These are phyloP conservation scores for Amylocystis lapponica DNA, from an alignment of 768 basidiomycete species.

Conservation along the genomic window DNA sequence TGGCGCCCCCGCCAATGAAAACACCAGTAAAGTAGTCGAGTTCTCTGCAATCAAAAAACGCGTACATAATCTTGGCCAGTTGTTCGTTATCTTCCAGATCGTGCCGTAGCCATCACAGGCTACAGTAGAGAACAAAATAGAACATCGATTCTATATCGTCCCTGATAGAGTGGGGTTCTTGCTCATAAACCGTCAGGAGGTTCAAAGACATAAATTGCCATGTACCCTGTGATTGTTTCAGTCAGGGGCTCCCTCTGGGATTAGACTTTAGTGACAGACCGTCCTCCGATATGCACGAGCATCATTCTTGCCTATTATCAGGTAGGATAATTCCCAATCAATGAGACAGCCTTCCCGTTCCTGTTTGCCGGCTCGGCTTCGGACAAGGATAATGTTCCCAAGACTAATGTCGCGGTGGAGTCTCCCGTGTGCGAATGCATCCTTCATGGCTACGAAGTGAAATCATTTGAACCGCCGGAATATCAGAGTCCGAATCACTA, in stretches of 20 bases:
- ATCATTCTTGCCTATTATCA: background rate
- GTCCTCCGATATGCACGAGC: no score
- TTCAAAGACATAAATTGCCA: slow-evolving; percentile 6
- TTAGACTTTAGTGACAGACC: no score
- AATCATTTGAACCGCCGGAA: background rate
- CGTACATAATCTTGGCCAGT: no score
- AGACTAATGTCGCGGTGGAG: slow-evolving; percentile 5
- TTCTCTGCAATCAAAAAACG: no score
- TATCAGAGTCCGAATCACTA: no score
- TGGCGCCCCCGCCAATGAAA: no score
- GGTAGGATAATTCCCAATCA: slow-evolving; percentile 8
- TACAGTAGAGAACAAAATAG: slow-evolving; percentile 7
- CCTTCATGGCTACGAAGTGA: slow-evolving; percentile 1
- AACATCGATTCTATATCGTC: slow-evolving; percentile 12
- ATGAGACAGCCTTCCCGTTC: slow-evolving; percentile 1
- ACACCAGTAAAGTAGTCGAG: no score
- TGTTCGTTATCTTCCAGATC: no score
- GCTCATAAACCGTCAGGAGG: background rate
- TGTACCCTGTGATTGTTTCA: slow-evolving; percentile 10
- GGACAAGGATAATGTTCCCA: slow-evolving; percentile 2
- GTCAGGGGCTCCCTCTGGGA: no score
- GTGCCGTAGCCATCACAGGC: slow-evolving; percentile 2
- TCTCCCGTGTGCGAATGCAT: slow-evolving; percentile 1
- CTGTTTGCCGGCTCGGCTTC: background rate
- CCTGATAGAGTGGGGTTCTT: background rate